These are phyloP conservation scores for Penicillium maclennaniae DNA, from an alignment of 495 filamentous ascomycete genomes.

Conservation along the genomic window DNA sequence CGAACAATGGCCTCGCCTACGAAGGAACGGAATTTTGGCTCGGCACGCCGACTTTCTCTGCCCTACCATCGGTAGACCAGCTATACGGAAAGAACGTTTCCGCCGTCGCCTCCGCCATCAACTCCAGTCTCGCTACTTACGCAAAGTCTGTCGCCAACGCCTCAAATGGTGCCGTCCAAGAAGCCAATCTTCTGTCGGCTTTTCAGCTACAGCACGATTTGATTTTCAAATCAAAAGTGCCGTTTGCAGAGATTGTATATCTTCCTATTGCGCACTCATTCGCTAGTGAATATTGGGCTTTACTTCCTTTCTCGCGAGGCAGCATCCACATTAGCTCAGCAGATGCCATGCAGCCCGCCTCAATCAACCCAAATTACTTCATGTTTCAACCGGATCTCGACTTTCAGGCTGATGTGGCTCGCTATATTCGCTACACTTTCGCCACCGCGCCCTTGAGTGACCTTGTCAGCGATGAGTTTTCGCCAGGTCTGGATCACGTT, in stretches of 20 bases:
- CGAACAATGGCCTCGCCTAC: conserved; percentile 23
- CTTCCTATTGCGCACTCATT: conserved; percentile 20
- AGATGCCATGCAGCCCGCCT: conserved; percentile 8
- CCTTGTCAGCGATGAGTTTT: conserved; percentile 17
- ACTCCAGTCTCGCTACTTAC: conserved; percentile 22
- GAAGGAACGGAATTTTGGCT: conserved; percentile 13
- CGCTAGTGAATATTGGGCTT: conserved; percentile 34
- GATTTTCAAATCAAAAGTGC: conserved; percentile 40
- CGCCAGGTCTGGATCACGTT: conserved; percentile 14
- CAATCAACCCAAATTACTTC: conserved; percentile 28
- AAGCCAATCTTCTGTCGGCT: conserved; percentile 16
- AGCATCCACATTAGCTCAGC: conserved; percentile 31
- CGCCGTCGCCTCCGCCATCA: conserved; percentile 21
- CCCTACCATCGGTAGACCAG: conserved; percentile 25
- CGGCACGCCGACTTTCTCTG: conserved; percentile 19
- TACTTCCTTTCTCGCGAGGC: conserved; percentile 48
- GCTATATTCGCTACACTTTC: conserved; percentile 22
- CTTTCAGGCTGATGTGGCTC: conserved; percentile 19
- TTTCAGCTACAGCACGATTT: conserved; percentile 41
- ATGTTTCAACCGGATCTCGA: conserved; percentile 20
- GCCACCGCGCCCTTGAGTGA: conserved; percentile 10
- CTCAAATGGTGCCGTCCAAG: conserved; percentile 28
- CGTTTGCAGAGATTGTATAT: conserved; percentile 36
- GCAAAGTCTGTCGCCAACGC: conserved; percentile 19
- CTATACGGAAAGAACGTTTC: conserved; percentile 25